Evolutionary conservation across 208 protist species (phyloP).

Genomic region (Trypanosoma melophagium): DNA sequence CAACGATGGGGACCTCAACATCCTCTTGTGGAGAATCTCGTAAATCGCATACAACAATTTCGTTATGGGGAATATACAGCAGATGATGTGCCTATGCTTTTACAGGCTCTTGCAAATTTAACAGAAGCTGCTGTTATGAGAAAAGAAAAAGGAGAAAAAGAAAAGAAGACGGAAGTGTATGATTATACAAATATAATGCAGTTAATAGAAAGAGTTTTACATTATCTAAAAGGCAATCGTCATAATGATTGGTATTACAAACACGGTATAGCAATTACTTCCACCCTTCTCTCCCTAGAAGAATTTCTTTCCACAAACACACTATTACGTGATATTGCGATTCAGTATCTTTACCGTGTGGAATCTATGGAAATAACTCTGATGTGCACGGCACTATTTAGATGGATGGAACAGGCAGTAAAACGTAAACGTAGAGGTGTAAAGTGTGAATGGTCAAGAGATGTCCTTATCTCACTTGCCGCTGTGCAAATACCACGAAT

Average conservation of each 20-base stretch:
- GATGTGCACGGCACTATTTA: not conserved
- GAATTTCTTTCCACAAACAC: constrained; percentile 2
- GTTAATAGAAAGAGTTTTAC: constrained; percentile 11
- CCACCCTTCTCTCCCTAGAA: not conserved
- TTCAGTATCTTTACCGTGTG: constrained; percentile 1
- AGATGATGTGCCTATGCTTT: constrained; percentile 26
- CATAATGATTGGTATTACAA: constrained; percentile 8
- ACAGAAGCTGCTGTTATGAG: not conserved
- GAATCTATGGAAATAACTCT: not conserved
- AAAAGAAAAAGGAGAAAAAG: not conserved
- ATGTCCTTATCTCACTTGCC: not conserved
- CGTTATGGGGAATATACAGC: constrained; percentile 16
- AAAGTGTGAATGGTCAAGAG: not conserved
- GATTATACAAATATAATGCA: not conserved
- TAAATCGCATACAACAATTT: constrained; percentile 3
- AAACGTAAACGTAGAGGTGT: constrained; percentile 6
- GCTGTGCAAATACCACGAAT: not conserved
- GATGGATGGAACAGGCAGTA: not conserved
- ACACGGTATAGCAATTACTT: constrained; percentile 12
- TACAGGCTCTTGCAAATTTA: constrained; percentile 20
- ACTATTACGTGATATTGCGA: not conserved
- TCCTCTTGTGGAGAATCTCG: constrained; percentile 11
- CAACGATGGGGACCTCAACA: constrained; percentile 10
- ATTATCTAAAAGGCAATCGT: constrained; percentile 19
- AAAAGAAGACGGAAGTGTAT: not conserved